Percentiles rank a stretch among this genome's conserved stretches.
These are phyloP conservation scores for Pichia sp. DNA, from an alignment of 1,139 yeast genomes.

Conservation along the genomic window DNA sequence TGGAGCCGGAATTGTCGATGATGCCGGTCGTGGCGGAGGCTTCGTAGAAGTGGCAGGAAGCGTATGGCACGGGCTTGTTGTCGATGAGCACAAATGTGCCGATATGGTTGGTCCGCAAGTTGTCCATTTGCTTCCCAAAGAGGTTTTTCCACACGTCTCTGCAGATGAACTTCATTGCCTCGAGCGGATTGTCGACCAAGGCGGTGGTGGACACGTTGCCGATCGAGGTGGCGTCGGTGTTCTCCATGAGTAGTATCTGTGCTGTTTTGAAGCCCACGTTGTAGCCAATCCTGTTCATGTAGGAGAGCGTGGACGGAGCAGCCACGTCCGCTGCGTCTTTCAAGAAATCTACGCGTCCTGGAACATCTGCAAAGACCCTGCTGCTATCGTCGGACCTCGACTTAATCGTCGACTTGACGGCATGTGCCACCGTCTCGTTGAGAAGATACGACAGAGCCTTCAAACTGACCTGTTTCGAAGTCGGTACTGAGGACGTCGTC, in stretches of 20 bases:
- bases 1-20: neutral
- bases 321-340: neutral
- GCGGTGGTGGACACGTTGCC: constrained; percentile 10
- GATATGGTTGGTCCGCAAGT: constrained; percentile 84
- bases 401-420: constrained; percentile 1
- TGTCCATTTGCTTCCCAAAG: constrained; percentile 85
- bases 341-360: constrained; percentile 3
- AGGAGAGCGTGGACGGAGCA: constrained; percentile 6
- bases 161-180: constrained; percentile 86
- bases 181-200: constrained; percentile 35
- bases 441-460: constrained; percentile 9
- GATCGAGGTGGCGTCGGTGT: constrained; percentile 1
- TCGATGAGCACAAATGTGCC: constrained; percentile 79
- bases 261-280: constrained; percentile 15
- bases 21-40: neutral
- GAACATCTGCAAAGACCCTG: constrained; percentile 15
- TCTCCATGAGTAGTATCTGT: constrained; percentile 9
- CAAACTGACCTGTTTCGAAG: constrained; percentile 7
- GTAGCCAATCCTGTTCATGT: constrained; percentile 11
- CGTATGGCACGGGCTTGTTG: constrained; percentile 32
- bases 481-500: neutral
- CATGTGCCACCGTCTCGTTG: constrained; percentile 10
- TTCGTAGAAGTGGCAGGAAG: constrained; percentile 1
- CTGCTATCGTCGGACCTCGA: constrained; percentile 10
- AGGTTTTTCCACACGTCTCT: constrained; percentile 83